phyloP scores from a whole-genome alignment of 2,329 filamentous ascomycete species.

The Phialophora tarda region DNA sequence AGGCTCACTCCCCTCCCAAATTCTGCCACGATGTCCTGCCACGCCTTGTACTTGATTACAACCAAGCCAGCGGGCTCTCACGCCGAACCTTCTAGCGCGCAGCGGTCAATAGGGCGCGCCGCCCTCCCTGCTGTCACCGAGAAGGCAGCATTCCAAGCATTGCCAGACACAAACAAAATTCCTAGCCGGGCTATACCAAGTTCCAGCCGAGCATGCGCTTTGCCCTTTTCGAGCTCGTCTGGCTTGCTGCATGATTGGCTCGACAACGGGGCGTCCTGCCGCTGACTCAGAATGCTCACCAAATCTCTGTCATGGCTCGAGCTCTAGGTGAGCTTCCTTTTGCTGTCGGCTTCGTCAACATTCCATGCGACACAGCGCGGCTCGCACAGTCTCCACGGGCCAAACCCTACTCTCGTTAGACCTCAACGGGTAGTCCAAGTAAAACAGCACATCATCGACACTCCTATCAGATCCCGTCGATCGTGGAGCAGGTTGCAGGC shows the following conservation, averaged over 20 bases:
- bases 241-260: constrained; percentile 19
- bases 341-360: constrained; percentile 17
- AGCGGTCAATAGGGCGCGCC: neutral
- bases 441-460: neutral
- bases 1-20: neutral
- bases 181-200: constrained; percentile 13
- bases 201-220: constrained; percentile 9
- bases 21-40: neutral
- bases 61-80: neutral
- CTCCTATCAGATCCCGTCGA: neutral
- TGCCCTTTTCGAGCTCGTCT: constrained; percentile 25
- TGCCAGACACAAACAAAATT: constrained; percentile 14
- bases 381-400: constrained; percentile 12
- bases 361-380: constrained; percentile 1
- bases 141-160: neutral
- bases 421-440: neutral
- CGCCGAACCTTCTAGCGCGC: neutral
- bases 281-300: constrained; percentile 33
- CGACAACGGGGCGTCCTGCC: constrained; percentile 4
- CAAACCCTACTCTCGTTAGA: neutral
- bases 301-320: constrained; percentile 29
- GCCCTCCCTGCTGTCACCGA: neutral
- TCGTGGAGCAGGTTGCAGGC: neutral
- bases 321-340: neutral
- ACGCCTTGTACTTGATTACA: neutral